Base-by-base conservation (phyloP, 2,329 filamentous ascomycete species). In the Sporothrix pseudoabietina region DNA sequence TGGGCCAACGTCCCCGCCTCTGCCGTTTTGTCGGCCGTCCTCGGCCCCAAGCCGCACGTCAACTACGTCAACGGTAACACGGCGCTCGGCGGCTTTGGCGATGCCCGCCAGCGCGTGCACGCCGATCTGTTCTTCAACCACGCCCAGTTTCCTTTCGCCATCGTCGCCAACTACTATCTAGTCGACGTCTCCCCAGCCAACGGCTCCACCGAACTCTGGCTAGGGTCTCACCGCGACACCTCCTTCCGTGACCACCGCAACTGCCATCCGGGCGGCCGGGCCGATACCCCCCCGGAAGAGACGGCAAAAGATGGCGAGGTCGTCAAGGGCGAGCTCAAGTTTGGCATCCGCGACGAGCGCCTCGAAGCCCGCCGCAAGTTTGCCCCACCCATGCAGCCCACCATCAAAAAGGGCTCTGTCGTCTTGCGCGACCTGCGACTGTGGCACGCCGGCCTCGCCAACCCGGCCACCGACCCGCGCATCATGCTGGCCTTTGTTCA, bases 141-240 rank as follows among this genome's bases (percentile, higher is more conserved):
- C 54, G 47, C 72, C 26, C 83, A 83, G 30, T 85, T 88, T 73
- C 83, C 84, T 0, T 76, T 76, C 14, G 84, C 87, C 69, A 83
- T 84, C 0, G 87, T 85, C 70, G 77, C 85, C 71, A 87, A 87
- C 76, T 80, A 84, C 59, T 83, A 82, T 66, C 80, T 87, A 7
- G 80, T 85, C 8, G 82, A 83, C 35, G 83, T 83, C 54, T 80
- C 80, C 4, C 80, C 82, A 0, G 78, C 82, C 16, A 87, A 87
- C 72, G 85, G 85, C 14, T 81, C 82, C 1, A 87, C 85, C 0
- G 85, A 87, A 76, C 77, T 87, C 19, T 87, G 85, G 85, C 81
- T 83, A 0, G 85, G 85, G 1, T 84, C 82, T 0, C 86, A 87
- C 75, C 52, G 65, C 16, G 75, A 74, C 55, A 72, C 75, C 54